These are phyloP conservation scores for Rachicladosporium sp. DNA, from an alignment of 2,329 filamentous ascomycete genomes.

Conservation along the genomic window DNA sequence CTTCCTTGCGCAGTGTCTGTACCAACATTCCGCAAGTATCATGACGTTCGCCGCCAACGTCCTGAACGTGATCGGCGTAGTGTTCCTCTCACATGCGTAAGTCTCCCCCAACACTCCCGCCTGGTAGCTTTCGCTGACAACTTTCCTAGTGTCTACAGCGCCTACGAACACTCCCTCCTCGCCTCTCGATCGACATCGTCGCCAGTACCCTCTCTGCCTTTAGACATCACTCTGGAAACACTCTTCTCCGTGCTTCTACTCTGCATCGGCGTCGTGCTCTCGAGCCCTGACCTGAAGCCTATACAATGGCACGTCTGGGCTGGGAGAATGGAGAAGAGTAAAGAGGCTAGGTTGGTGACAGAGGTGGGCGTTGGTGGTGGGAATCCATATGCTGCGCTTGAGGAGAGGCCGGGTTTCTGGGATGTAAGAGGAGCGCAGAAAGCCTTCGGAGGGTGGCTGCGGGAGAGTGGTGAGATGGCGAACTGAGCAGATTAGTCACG, in stretches of 20 bases:
- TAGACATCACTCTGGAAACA: constrained; percentile 82
- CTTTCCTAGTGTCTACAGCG: constrained; percentile 72
- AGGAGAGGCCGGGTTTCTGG: constrained; percentile 72
- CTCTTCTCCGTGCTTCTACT: constrained; percentile 65
- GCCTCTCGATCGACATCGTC: constrained; percentile 30
- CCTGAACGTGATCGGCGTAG: constrained; percentile 58
- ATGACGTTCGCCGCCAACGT: constrained; percentile 4
- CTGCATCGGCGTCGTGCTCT: constrained; percentile 66
- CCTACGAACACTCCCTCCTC: constrained; percentile 77
- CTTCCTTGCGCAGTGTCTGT: no score
- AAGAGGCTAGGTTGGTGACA: constrained; percentile 39
- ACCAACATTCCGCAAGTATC: background rate
- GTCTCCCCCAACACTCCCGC: constrained; percentile 21
- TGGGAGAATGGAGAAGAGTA: constrained; percentile 62
- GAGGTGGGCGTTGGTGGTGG: constrained; percentile 61
- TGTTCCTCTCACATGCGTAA: constrained; percentile 81
- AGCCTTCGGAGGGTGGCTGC: constrained; percentile 67
- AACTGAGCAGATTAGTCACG: no score
- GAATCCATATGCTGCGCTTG: constrained; percentile 71
- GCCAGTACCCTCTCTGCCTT: constrained; percentile 44
- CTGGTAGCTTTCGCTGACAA: constrained; percentile 9
- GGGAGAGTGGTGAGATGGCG: constrained; percentile 19
- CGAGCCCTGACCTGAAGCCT: constrained; percentile 66
- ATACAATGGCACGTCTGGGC: constrained; percentile 76
- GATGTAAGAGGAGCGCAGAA: constrained; percentile 67